A percentile compares a stretch with the other conserved stretches of the same genome.
phyloP scores from a whole-genome alignment of 1,139 yeast species.

The Geotrichum carabidarum region DNA sequence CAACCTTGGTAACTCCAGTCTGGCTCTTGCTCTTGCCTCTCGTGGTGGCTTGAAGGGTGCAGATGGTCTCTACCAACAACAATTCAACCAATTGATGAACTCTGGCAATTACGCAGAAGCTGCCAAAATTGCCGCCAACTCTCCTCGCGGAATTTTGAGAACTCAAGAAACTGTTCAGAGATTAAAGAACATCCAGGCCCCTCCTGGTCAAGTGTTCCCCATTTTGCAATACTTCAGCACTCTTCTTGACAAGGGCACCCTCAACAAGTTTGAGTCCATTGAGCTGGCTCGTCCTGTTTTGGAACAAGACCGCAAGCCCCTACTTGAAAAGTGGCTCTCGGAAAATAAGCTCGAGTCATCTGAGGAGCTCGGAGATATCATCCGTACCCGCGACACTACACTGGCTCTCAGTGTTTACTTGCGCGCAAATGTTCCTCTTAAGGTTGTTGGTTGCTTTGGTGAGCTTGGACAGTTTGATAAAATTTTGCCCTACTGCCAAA shows the following conservation, averaged over 20 bases:
- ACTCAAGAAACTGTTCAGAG: conserved; percentile 92
- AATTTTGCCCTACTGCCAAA: conserved; percentile 88
- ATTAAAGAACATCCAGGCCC: conserved; percentile 86
- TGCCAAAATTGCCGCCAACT: conserved; percentile 94
- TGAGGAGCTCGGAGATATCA: conserved; percentile 95
- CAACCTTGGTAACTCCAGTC: conserved; percentile 76
- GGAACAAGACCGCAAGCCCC: conserved; percentile 90
- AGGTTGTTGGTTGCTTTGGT: conserved; percentile 88
- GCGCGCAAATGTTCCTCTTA: conserved; percentile 77
- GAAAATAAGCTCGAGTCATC: conserved; percentile 91
- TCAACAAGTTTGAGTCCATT: conserved; percentile 89
- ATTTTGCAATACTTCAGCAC: conserved; percentile 90
- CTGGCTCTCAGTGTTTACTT: conserved; percentile 88
- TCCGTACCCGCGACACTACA: conserved; percentile 78
- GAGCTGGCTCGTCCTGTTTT: conserved; percentile 94
- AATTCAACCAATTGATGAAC: conserved; percentile 77
- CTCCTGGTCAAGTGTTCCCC: conserved; percentile 94
- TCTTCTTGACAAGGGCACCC: conserved; percentile 83
- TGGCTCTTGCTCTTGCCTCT: conserved; percentile 84
- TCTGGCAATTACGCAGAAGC: conserved; percentile 89
- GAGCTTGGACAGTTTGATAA: conserved; percentile 96
- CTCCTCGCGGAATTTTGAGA: conserved; percentile 74
- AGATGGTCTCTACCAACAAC: conserved; percentile 83
- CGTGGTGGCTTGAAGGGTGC: conserved; percentile 98
- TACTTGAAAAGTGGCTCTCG: conserved; percentile 93